These are phyloP conservation scores for Phlebopus sp. DNA, from an alignment of 1,284 basidiomycete species.

Conservation along the genomic window DNA sequence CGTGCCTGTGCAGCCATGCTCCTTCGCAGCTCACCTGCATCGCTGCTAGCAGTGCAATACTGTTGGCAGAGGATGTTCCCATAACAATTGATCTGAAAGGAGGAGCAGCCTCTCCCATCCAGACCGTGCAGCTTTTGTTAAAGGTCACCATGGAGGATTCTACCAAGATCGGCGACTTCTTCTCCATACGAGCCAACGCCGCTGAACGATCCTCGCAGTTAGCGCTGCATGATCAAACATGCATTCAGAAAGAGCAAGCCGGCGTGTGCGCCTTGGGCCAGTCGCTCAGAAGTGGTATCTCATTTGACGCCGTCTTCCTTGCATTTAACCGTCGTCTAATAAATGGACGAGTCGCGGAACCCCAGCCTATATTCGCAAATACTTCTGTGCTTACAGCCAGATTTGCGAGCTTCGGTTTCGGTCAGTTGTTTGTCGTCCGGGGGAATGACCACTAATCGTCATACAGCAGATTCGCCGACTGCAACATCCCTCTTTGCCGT, in stretches of 20 bases:
- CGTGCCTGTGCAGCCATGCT: too few relatives aligned
- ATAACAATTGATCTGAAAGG: too few relatives aligned
- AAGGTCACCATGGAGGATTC: background rate
- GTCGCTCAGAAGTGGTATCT: slow-evolving; percentile 23
- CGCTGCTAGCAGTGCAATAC: too few relatives aligned
- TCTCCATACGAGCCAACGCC: background rate
- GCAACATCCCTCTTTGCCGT: too few relatives aligned
- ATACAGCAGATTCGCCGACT: too few relatives aligned
- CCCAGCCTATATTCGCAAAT: slow-evolving; percentile 15
- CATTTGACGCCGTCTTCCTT: slow-evolving; percentile 21
- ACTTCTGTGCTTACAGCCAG: slow-evolving; percentile 18
- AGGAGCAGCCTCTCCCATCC: too few relatives aligned
- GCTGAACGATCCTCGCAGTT: background rate
- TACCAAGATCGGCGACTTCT: background rate
- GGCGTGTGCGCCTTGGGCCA: slow-evolving; percentile 10
- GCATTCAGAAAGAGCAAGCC: slow-evolving; percentile 8
- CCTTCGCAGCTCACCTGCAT: too few relatives aligned
- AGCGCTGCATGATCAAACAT: background rate
- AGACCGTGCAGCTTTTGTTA: too few relatives aligned
- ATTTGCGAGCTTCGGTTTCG: slow-evolving; percentile 7
- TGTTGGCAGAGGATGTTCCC: too few relatives aligned
- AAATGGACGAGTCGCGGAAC: background rate
- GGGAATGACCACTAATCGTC: too few relatives aligned
- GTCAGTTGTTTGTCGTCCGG: too few relatives aligned
- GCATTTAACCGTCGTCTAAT: slow-evolving; percentile 3